Evolutionary conservation across 2,329 filamentous ascomycete species (phyloP).

Genomic region (Neopestalotiopsis sp.): DNA sequence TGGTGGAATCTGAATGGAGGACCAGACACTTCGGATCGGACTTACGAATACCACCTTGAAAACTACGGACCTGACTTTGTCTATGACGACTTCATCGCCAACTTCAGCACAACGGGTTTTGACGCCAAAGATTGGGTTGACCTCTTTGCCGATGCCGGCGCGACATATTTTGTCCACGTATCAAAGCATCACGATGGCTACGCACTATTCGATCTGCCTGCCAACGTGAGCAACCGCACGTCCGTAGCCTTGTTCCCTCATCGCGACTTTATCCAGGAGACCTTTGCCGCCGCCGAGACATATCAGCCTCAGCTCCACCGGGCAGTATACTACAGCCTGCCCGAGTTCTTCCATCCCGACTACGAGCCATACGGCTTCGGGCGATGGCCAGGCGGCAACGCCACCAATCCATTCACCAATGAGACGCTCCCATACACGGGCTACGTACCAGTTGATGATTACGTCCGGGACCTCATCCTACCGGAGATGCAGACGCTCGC

Average conservation of each 20-base stretch:
- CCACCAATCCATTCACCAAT: conserved; percentile 49
- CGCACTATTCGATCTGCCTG: conserved; percentile 46
- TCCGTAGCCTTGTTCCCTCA: conserved; percentile 45
- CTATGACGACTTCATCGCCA: conserved; percentile 61
- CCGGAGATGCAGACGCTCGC: conserved; percentile 53
- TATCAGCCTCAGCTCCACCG: conserved; percentile 47
- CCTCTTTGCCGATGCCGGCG: conserved; percentile 41
- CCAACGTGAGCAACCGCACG: conserved; percentile 42
- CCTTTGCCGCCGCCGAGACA: conserved; percentile 46
- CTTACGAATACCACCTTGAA: conserved; percentile 54
- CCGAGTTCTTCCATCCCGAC: conserved; percentile 55
- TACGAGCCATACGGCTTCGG: conserved; percentile 49
- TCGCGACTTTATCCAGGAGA: conserved; percentile 45
- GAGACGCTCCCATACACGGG: conserved; percentile 48
- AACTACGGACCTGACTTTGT: conserved; percentile 55
- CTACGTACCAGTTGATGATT: conserved; percentile 43
- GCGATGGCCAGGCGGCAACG: conserved; percentile 38
- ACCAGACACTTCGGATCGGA: conserved; percentile 43
- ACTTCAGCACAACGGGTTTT: conserved; percentile 56
- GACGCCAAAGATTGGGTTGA: conserved; percentile 52
- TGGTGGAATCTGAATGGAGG: conserved; percentile 36
- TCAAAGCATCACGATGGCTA: conserved; percentile 55
- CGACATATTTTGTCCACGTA: conserved; percentile 51
- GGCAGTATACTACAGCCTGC: conserved; percentile 54
- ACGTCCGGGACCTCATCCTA: conserved; percentile 47